Conservation (phyloP, 345 rosid genomes). For the Moringa oleifera region DNA sequence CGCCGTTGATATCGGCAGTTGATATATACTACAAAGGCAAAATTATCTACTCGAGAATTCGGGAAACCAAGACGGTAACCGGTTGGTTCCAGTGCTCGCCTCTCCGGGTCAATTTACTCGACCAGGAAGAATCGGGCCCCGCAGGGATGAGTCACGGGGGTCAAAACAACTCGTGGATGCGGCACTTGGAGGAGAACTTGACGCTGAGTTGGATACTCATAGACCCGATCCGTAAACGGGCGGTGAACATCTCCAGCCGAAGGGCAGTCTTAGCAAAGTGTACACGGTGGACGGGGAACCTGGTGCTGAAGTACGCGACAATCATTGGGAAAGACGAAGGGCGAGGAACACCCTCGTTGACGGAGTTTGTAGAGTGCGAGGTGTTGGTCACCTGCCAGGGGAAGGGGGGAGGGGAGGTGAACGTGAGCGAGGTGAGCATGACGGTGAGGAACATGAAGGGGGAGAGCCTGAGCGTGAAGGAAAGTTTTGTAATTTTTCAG, state of each 20-base stretch:
- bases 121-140: constrained; percentile 33
- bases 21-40: constrained; percentile 43
- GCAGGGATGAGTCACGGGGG: constrained; percentile 12
- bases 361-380: constrained; percentile 37
- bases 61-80: constrained; percentile 37
- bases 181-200: constrained; percentile 45
- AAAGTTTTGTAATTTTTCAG: constrained; percentile 43
- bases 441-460: constrained; percentile 67
- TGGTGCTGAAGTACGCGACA: constrained; percentile 38
- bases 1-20: constrained; percentile 55
- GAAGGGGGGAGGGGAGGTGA: constrained; percentile 40
- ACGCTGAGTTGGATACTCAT: constrained; percentile 63
- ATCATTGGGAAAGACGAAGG: constrained; percentile 26
- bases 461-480: constrained; percentile 46
- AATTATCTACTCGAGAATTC: constrained; percentile 45
- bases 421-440: constrained; percentile 58
- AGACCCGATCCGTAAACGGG: constrained; percentile 46
- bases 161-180: constrained; percentile 31
- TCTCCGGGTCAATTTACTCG: constrained; percentile 53
- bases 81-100: constrained; percentile 62
- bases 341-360: constrained; percentile 5
- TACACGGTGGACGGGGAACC: constrained; percentile 72
- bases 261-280: constrained; percentile 47
- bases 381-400: constrained; percentile 40
- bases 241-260: constrained; percentile 45